Evolutionary conservation across 2,329 filamentous ascomycete species (phyloP), one percentile per base, ranked within the genome.

Genomic region (Beauveria bassiana): DNA sequence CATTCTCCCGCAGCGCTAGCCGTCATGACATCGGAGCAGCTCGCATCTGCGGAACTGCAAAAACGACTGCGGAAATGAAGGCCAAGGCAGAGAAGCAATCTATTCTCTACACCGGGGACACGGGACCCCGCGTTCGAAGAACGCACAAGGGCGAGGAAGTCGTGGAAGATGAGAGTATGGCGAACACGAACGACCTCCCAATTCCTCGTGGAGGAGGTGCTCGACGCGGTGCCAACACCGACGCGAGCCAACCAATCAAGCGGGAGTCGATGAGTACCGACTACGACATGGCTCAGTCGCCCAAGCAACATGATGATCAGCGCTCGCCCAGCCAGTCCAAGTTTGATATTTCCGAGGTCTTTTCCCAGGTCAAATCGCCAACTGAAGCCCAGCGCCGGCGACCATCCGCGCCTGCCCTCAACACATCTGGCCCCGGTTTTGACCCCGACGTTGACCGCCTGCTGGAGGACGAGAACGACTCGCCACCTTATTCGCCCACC

Each of bases 111-210:
- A 84, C 91, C 16, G 85, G 90, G 22, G 86, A 89, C 20, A 72
- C 73, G 1, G 82, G 85, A 54, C 91, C 93, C 4, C 86, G 92
- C 3, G 87, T 97, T 61, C 85, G 92, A 68, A 86, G 90, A 67
- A 97, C 93, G 2, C 93, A 98, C 77, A 98, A 98, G 74, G 95
- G 95, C 14, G 93, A 97, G 62, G 95, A 98, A 71, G 74, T 96
- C 18, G 82, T 98, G 18, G 92, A 93, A 64, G 86, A 89, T 51
- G 91, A 96, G 40, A 80, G 75, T n/a, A 63, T 66, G 20, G 55
- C 62, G 2, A 61, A 59, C 45, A 63, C 43, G 8, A 70, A 68
- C 14, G 72, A 69, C 42, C 73, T 70, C 20, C 73, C 74, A 26
- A 62, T 68, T 9, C 63, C 62, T 22, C 59, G 61, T 16, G 59